These are phyloP conservation scores for Mycosphaerella sp. DNA, from an alignment of 2,329 filamentous ascomycete species.

Conservation along the genomic window DNA sequence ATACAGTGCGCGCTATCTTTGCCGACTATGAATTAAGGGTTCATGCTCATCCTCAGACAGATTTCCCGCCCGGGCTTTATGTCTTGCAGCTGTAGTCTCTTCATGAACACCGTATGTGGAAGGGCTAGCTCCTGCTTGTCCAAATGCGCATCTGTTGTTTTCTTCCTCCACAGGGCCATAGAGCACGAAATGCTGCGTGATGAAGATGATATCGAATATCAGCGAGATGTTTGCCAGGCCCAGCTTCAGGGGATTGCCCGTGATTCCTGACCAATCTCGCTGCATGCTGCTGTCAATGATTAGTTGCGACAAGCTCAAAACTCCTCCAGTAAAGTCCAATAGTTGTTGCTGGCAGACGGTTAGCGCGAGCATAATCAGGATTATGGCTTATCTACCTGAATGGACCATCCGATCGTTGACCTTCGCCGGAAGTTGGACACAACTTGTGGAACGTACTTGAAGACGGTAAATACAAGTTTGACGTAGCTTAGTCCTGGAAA, in stretches of 20 bases:
- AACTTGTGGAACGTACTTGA: conserved; percentile 90
- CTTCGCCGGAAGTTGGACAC: conserved; percentile 75
- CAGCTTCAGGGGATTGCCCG: conserved; percentile 87
- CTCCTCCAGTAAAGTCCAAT: conserved; percentile 73
- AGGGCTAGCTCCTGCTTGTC: conserved; percentile 8
- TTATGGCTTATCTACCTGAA: conserved; percentile 35
- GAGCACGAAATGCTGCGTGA: conserved; percentile 79
- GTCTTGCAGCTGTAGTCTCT: neutral
- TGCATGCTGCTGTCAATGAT: conserved; percentile 78
- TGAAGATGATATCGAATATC: conserved; percentile 78
- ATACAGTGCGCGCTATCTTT: neutral
- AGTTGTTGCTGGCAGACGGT: conserved; percentile 57
- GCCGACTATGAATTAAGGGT: neutral
- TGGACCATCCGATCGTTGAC: conserved; percentile 84
- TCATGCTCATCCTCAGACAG: neutral
- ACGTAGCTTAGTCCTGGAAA: conserved; percentile 63
- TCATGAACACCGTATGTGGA: neutral
- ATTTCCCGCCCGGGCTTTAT: neutral
- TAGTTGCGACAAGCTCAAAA: conserved; percentile 76
- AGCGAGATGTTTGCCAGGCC: conserved; percentile 79
- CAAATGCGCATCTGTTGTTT: neutral
- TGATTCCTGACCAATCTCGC: conserved; percentile 82
- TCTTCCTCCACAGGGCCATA: conserved; percentile 46
- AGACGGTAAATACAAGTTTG: conserved; percentile 78
- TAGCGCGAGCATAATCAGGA: neutral